A percentile compares a stretch with the other conserved stretches of the same genome.
Evolutionary conservation across 768 basidiomycete genomes (phyloP).

Genomic region (Naganishia randhawae): DNA sequence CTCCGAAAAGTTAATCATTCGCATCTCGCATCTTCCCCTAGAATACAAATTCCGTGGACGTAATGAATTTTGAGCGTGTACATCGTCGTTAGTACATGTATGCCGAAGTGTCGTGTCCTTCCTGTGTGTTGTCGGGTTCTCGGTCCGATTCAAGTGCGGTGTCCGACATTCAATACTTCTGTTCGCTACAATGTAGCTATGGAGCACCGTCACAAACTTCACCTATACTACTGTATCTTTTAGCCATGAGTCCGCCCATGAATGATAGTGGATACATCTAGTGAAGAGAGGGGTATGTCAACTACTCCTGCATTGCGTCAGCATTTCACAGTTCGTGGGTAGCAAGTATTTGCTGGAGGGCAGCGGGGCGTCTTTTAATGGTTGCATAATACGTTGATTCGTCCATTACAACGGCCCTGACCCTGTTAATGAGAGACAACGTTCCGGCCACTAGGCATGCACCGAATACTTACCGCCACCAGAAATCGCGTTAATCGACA

Average conservation of each 20-base stretch:
- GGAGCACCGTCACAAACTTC: background rate
- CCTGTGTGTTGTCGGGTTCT: background rate
- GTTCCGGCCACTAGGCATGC: too few species aligned
- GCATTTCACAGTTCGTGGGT: too few species aligned
- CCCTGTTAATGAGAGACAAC: too few species aligned
- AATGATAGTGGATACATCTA: background rate
- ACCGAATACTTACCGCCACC: too few species aligned
- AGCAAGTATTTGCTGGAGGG: too few species aligned
- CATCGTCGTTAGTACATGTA: too few species aligned
- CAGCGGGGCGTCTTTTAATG: too few species aligned
- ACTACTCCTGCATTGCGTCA: too few species aligned
- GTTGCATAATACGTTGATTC: too few species aligned
- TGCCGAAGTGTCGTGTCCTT: background rate
- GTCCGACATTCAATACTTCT: background rate
- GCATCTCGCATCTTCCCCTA: background rate
- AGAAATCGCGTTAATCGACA: too few species aligned
- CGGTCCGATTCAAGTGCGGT: background rate
- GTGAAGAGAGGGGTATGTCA: background rate
- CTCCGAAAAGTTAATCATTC: background rate
- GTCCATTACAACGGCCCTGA: too few species aligned
- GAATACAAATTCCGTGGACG: conserved; percentile 30
- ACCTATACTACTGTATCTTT: conserved; percentile 11
- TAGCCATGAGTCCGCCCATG: background rate
- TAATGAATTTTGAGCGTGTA: conserved; percentile 23
- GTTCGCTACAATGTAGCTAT: background rate